These are phyloP conservation scores for Calendula officinalis DNA, from an alignment of 129 eudicot genomes.

Conservation along the genomic window DNA sequence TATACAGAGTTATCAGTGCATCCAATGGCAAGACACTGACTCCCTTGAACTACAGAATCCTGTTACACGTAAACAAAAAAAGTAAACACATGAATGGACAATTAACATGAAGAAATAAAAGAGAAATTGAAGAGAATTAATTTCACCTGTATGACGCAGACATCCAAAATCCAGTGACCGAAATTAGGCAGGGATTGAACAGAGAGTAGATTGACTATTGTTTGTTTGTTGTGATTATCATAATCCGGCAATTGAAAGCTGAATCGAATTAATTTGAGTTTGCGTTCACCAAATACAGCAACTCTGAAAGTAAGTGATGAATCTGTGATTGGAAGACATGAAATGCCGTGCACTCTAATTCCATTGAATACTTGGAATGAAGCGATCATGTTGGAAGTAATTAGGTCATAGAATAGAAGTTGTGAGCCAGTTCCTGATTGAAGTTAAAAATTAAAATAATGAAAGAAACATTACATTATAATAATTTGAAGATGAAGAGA, in stretches of 20 bases:
- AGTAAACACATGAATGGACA: not conserved
- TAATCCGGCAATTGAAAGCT: constrained; percentile 29
- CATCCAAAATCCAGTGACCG: constrained; percentile 86
- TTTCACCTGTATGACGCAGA: constrained; percentile 66
- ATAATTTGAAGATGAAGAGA: constrained; percentile 28
- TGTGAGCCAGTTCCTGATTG: constrained; percentile 86
- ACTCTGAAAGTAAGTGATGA: constrained; percentile 36
- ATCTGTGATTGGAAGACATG: constrained; percentile 14
- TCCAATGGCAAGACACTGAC: constrained; percentile 64
- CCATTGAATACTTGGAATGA: constrained; percentile 80
- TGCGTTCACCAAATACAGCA: constrained; percentile 75
- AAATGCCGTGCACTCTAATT: constrained; percentile 88
- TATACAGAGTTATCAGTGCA: constrained; percentile 77
- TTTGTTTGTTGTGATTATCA: constrained; percentile 1
- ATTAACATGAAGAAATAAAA: not conserved
- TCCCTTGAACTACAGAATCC: constrained; percentile 42
- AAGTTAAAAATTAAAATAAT: not conserved
- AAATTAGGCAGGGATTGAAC: constrained; percentile 57
- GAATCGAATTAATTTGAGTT: constrained; percentile 56
- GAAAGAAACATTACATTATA: not conserved
- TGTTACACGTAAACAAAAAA: constrained; percentile 24
- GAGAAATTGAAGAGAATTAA: not conserved
- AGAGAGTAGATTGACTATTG: constrained; percentile 28
- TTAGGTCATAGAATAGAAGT: constrained; percentile 59
- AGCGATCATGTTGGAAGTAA: constrained; percentile 42